These are phyloP conservation scores for Jaapia argillacea DNA, from an alignment of 768 basidiomycete genomes.

Conservation along the genomic window DNA sequence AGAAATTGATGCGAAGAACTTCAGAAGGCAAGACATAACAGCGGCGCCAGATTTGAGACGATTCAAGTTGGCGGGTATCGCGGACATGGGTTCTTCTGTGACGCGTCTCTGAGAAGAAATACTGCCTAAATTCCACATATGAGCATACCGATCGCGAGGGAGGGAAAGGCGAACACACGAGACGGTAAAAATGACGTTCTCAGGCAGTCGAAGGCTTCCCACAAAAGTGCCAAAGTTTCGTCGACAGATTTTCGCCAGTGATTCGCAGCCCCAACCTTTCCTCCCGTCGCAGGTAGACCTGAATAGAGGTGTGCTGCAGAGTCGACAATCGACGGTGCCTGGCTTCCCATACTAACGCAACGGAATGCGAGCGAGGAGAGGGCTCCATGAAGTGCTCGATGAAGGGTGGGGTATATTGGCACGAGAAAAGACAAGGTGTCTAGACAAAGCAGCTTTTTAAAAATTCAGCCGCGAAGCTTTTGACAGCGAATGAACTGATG, in stretches of 20 bases:
- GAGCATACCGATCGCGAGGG: not conserved
- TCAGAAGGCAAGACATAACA: slow-evolving; percentile 44
- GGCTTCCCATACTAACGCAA: slow-evolving; percentile 50
- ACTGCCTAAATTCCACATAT: slow-evolving; percentile 8
- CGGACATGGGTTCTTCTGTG: slow-evolving; percentile 36
- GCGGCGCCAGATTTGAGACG: slow-evolving; percentile 43
- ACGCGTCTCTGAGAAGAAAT: slow-evolving; percentile 10
- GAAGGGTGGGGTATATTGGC: slow-evolving; percentile 55
- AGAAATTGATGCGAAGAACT: too few relatives aligned
- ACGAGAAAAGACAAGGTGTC: slow-evolving; percentile 46
- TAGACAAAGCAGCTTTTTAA: slow-evolving; percentile 11
- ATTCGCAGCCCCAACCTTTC: slow-evolving; percentile 64
- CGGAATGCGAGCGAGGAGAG: slow-evolving; percentile 45
- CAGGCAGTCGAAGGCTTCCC: slow-evolving; percentile 47
- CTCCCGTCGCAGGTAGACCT: slow-evolving; percentile 59
- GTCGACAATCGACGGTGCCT: slow-evolving; percentile 31
- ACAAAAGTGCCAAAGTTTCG: slow-evolving; percentile 56
- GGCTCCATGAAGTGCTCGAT: slow-evolving; percentile 41
- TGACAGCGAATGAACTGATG: too few relatives aligned
- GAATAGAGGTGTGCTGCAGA: slow-evolving; percentile 52
- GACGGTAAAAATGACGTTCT: slow-evolving; percentile 48
- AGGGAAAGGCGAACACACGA: slow-evolving; percentile 22
- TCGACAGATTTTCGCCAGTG: slow-evolving; percentile 73
- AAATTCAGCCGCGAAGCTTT: not conserved
- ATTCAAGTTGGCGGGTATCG: slow-evolving; percentile 49